Evolutionary conservation across 169 alveolate species (phyloP), one percentile per base, ranked within the genome.

Genomic region (Theileria equi): DNA sequence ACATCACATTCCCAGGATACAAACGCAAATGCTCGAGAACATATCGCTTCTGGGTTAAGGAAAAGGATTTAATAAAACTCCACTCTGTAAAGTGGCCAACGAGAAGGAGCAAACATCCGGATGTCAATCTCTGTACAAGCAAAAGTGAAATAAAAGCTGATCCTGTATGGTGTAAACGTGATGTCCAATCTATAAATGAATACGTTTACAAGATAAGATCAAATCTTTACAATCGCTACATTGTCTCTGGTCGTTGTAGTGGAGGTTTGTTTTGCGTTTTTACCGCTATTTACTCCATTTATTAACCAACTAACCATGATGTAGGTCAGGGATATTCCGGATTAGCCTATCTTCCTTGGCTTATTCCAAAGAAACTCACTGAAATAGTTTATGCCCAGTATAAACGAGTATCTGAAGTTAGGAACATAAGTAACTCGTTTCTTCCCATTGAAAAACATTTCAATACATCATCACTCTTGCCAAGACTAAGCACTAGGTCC

Each of bases 1-100:
- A 60, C 40, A 73, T 76, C 26, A 10, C 80, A 6, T 76, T 76
- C 48, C 85, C 85, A 21, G 85, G 85, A 1, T 76, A 76, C 74
- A 76, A 65, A 43, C 53, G 55, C 29, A n/a, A 44, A 3, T 76
- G 85, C 49, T 61, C 85, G 4, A 76, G 59, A 26, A 13, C 58
- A n/a, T 76, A 65, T 44, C 45, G 85, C 40, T 76, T 76, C 67
- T 76, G 85, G 85, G 85, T 76, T 10, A 64, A 76, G 60, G 85
- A 76, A 57, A 65, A 65, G 65, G 85, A 76, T 47, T 64, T 76
- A n/a, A 76, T 76, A 38, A 63, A 63, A 49, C 66, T 32, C 49
- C 44, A 66, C 11, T 11, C 70, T 6, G 69, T 76, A 29, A 62
- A n/a, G 16, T 44, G 11, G 2, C 1, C 34, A 5, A 2, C 52